phyloP scores from a whole-genome alignment of 805 yeast species.

The Hanseniaspora hatyaiensis region DNA sequence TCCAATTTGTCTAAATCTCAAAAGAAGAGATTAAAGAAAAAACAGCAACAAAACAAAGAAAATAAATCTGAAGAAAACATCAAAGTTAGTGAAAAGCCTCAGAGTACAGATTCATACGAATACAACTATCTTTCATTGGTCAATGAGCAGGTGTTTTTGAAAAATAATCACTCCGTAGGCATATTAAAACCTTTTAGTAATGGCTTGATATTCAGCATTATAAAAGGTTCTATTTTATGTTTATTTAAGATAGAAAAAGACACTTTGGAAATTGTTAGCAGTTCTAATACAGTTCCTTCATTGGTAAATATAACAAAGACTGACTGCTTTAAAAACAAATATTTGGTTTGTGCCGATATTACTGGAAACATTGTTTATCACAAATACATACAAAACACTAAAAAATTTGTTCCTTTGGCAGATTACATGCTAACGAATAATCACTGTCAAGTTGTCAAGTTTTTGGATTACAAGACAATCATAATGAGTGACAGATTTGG shows the following conservation, averaged over 20 bases:
- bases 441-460: neutral
- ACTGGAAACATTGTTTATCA: conserved; percentile 1
- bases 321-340: neutral
- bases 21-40: conserved; percentile 13
- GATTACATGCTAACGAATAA: conserved; percentile 4
- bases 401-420: conserved; percentile 8
- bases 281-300: conserved; percentile 3
- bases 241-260: neutral
- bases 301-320: neutral
- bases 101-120: neutral
- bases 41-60: neutral
- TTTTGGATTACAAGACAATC: conserved; percentile 11
- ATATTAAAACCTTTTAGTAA: neutral
- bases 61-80: neutral
- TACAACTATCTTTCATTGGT: conserved; percentile 9
- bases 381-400: neutral
- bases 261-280: neutral
- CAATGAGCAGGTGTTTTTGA: neutral
- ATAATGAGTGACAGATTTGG: conserved; percentile 14
- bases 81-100: too few relatives aligned
- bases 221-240: neutral
- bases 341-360: conserved; percentile 6
- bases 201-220: neutral
- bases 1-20: conserved; percentile 13
- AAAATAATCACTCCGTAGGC: neutral